Conservation (phyloP, 2,329 filamentous ascomycete genomes). For the Aspergillus ustus region DNA sequence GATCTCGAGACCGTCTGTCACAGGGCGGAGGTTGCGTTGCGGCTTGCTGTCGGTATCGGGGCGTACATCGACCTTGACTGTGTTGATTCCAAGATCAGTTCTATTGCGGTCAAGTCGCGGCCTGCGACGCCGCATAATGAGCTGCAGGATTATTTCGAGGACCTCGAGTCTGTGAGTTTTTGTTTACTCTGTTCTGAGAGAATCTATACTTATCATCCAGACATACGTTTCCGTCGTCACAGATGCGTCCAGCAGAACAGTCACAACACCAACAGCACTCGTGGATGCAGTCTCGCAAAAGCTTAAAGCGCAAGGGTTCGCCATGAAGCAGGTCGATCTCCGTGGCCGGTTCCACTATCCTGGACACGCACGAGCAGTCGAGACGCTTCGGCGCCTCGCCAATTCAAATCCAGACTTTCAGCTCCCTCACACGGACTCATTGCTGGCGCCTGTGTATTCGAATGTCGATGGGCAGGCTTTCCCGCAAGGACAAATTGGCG, state of each 20-base stretch:
- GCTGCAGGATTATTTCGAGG: background rate
- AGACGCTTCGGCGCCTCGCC: background rate
- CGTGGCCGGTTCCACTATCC: slow-evolving; percentile 4
- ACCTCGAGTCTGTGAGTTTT: background rate
- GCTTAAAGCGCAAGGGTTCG: background rate
- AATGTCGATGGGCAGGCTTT: slow-evolving; percentile 7
- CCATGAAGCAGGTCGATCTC: background rate
- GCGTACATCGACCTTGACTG: slow-evolving; percentile 3
- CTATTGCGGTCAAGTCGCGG: background rate
- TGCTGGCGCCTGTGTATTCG: background rate
- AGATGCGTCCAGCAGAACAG: background rate
- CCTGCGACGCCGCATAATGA: background rate
- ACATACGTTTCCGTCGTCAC: slow-evolving; percentile 9
- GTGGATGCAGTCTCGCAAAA: background rate
- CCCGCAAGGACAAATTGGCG: background rate
- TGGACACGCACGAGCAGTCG: background rate
- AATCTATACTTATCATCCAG: background rate
- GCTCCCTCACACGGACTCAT: background rate
- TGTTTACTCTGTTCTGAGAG: background rate
- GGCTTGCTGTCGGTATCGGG: slow-evolving; percentile 1
- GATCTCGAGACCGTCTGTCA: background rate
- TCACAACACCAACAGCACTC: background rate
- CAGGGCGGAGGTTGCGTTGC: background rate
- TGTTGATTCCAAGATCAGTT: background rate
- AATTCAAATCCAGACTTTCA: background rate